Evolutionary conservation across 805 yeast genomes (phyloP).

Genomic region (Alloascoidea hylecoeti): DNA sequence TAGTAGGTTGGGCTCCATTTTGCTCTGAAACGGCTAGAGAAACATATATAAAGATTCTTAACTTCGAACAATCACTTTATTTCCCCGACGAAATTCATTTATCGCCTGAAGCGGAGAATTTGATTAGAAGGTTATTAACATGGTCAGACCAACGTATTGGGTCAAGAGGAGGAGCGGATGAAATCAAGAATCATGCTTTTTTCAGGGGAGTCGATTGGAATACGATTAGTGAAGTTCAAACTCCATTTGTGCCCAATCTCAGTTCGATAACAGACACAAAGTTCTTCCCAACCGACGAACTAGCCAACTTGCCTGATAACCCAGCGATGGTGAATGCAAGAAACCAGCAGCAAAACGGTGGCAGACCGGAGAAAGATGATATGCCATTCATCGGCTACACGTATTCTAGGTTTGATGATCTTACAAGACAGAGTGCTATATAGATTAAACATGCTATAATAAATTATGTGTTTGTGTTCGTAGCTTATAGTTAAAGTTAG

Average conservation of each 20-base stretch:
- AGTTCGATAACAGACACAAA: slow-evolving; percentile 90
- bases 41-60: slow-evolving; percentile 79
- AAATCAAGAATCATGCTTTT: slow-evolving; percentile 81
- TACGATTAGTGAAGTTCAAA: slow-evolving; percentile 72
- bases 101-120: slow-evolving; percentile 79
- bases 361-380: slow-evolving; percentile 68
- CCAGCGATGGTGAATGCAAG: too few relatives aligned
- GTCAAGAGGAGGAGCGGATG: slow-evolving; percentile 79
- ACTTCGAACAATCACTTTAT: slow-evolving; percentile 78
- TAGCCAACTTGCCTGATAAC: slow-evolving; percentile 87
- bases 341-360: slow-evolving; percentile 44
- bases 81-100: slow-evolving; percentile 89
- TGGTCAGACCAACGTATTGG: slow-evolving; percentile 74
- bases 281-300: slow-evolving; percentile 95
- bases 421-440: slow-evolving; percentile 45
- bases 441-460: too few relatives aligned
- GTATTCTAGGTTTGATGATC: slow-evolving; percentile 84
- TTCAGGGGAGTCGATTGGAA: slow-evolving; percentile 96
- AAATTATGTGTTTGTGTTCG: too few relatives aligned
- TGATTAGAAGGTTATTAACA: slow-evolving; percentile 64
- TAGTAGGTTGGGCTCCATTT: slow-evolving; percentile 96
- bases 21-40: slow-evolving; percentile 93
- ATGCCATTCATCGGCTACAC: slow-evolving; percentile 97
- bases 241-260: slow-evolving; percentile 88
- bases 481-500: too few relatives aligned